Conservation (phyloP, 352 stramenopile genomes). For the Phytophthora sp. region DNA sequence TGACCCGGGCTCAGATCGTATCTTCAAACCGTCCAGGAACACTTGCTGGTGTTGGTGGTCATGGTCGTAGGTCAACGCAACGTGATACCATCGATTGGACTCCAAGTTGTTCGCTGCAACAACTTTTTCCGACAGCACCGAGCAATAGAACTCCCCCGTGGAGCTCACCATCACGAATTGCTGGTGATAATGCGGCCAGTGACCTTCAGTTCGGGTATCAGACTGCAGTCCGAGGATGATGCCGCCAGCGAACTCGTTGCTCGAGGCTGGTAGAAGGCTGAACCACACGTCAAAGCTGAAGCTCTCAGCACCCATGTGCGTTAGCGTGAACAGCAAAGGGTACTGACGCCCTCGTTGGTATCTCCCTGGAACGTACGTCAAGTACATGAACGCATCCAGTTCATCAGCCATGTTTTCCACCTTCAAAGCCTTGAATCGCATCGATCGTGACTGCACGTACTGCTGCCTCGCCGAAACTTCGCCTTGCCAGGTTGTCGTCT, state of each 20-base stretch:
- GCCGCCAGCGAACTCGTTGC: not conserved
- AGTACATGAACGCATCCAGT: not conserved
- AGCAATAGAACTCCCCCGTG: conserved; percentile 34
- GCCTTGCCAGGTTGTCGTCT: no score
- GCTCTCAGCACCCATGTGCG: conserved; percentile 3
- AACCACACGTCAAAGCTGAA: conserved; percentile 25
- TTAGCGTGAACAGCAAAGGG: conserved; percentile 1
- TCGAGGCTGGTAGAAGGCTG: conserved; percentile 4
- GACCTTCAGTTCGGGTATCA: not conserved
- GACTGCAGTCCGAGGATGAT: conserved; percentile 21
- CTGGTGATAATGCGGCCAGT: conserved; percentile 25
- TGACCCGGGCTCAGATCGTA: not conserved
- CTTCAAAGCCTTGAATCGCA: conserved; percentile 5
- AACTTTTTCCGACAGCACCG: conserved; percentile 14
- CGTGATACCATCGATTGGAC: conserved; percentile 40
- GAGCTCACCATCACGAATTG: conserved; percentile 34
- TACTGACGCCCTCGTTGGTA: no score
- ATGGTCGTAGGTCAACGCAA: conserved; percentile 35
- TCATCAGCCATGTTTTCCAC: not conserved
- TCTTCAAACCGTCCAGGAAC: conserved; percentile 31
- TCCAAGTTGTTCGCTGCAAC: conserved; percentile 19
- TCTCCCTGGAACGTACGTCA: no score
- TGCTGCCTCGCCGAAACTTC: no score
- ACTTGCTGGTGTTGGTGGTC: conserved; percentile 22
- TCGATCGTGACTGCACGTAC: conserved; percentile 10